These are phyloP conservation scores for Trichoderma breve DNA, from an alignment of 2,329 filamentous ascomycete species.

Conservation along the genomic window DNA sequence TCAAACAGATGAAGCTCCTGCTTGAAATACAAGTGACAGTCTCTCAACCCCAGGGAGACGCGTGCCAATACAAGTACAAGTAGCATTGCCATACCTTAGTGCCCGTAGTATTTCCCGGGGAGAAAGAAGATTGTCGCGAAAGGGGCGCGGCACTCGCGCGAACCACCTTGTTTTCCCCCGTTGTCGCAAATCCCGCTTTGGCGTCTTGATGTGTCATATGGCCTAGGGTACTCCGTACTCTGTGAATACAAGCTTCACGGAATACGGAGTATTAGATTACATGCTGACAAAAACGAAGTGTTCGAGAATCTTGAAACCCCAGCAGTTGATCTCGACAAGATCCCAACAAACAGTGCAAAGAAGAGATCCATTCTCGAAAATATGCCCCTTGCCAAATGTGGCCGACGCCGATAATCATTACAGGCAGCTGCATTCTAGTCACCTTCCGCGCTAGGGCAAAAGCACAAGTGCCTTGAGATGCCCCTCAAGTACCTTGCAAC, in stretches of 20 bases:
- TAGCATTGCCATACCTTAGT: neutral
- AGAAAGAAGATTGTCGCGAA: neutral
- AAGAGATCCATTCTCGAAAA: neutral
- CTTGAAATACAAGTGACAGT: neutral
- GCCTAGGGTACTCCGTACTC: neutral
- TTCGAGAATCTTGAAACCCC: neutral
- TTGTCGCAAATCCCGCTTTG: neutral
- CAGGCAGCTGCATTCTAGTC: conserved; percentile 4
- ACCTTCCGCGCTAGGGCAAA: conserved; percentile 14
- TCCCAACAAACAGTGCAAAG: neutral
- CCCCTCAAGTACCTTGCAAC: neutral
- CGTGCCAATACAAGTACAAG: neutral
- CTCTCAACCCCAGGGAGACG: neutral
- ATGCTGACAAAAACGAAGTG: neutral
- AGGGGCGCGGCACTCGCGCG: neutral
- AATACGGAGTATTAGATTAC: neutral
- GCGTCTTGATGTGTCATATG: neutral
- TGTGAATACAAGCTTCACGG: neutral
- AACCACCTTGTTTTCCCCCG: neutral
- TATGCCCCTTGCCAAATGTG: neutral
- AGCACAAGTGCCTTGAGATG: neutral
- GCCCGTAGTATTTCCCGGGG: neutral
- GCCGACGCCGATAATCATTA: neutral
- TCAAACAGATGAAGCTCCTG: neutral
- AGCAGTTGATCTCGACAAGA: neutral